phyloP scores from a whole-genome alignment of 768 basidiomycete species.

The Obba rivulosa region DNA sequence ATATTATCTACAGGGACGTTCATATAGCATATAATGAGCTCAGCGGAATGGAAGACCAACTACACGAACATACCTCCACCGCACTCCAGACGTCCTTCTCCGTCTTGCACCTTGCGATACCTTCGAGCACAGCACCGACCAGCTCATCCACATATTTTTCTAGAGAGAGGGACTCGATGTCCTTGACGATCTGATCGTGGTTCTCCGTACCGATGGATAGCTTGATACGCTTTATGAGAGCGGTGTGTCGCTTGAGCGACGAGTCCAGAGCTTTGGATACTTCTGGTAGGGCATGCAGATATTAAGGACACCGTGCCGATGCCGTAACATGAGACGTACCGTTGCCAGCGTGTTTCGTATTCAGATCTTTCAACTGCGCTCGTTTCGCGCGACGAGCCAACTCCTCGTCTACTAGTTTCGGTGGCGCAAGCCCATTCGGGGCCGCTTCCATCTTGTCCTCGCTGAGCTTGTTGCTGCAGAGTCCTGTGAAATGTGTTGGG shows the following conservation, averaged over 20 bases:
- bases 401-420: conserved; percentile 47
- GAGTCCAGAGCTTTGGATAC: conserved; percentile 75
- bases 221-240: conserved; percentile 88
- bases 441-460: conserved; percentile 8
- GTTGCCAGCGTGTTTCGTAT: conserved; percentile 42
- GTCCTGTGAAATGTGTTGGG: neutral
- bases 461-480: neutral
- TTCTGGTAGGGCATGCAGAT: conserved; percentile 37
- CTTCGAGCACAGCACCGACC: conserved; percentile 81
- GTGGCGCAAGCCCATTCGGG: conserved; percentile 6
- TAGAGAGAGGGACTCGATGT: conserved; percentile 82
- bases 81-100: conserved; percentile 91
- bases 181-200: conserved; percentile 84
- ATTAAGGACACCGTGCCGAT: neutral
- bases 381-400: conserved; percentile 51
- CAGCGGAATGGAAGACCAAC: neutral
- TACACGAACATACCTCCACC: conserved; percentile 65
- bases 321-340: conserved; percentile 29
- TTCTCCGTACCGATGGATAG: conserved; percentile 81
- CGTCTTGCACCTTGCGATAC: conserved; percentile 80
- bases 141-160: conserved; percentile 98
- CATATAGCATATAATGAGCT: conserved; percentile 3
- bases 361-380: conserved; percentile 51
- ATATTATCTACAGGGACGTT: conserved; percentile 65
- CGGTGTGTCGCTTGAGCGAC: conserved; percentile 92